Evolutionary conservation across 345 rosid genomes (phyloP).

Genomic region (Fremontodendron californicum): DNA sequence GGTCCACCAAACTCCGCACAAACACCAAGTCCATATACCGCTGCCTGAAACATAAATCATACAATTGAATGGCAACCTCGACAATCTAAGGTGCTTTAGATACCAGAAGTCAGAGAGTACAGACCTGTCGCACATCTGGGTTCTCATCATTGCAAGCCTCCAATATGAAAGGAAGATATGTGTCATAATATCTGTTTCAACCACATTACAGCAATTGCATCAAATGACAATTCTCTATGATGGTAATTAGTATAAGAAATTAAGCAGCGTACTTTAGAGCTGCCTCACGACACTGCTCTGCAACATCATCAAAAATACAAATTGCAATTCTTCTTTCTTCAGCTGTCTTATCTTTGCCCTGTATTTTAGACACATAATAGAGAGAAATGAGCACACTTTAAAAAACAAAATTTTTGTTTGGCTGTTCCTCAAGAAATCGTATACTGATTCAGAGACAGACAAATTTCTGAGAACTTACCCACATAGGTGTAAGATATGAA

Average conservation of each 20-base stretch:
- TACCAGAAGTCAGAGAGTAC: constrained; percentile 8
- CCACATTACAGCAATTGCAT: constrained; percentile 17
- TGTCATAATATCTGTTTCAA: constrained; percentile 78
- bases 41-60: constrained; percentile 58
- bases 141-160: constrained; percentile 97
- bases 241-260: constrained; percentile 10
- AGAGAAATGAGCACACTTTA: constrained; percentile 1
- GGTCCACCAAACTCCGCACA: constrained; percentile 97
- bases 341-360: constrained; percentile 98
- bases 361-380: constrained; percentile 7
- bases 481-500: constrained; percentile 95
- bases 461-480: constrained; percentile 60
- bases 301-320: constrained; percentile 98
- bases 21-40: constrained; percentile 98
- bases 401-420: not conserved
- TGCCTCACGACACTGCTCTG: constrained; percentile 95
- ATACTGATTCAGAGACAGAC: not conserved
- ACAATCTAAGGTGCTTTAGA: constrained; percentile 7
- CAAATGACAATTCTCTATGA: constrained; percentile 14
- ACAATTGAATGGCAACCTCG: constrained; percentile 10
- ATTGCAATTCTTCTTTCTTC: constrained; percentile 99
- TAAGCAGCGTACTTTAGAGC: constrained; percentile 69
- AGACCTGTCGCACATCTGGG: constrained; percentile 94
- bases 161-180: constrained; percentile 88
- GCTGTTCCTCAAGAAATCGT: not conserved